Evolutionary conservation across 2,329 filamentous ascomycete species (phyloP), one percentile per base, ranked within the genome.

Genomic region (Diaporthe sp.): DNA sequence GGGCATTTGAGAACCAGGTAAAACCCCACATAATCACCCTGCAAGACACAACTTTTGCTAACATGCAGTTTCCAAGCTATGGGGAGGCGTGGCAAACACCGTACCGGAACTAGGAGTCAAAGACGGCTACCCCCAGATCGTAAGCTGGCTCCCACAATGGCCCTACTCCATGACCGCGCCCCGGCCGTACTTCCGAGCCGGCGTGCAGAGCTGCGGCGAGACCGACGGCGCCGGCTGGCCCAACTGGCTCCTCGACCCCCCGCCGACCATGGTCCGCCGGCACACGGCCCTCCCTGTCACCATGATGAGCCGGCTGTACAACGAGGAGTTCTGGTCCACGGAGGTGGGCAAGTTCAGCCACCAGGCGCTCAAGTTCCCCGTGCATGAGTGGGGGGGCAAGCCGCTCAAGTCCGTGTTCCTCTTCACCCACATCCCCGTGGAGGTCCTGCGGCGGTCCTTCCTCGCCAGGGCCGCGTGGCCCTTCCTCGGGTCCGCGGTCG

Each of bases 1-100:
- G 39, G 25, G 50, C 35, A 12, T 70, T 56, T 17, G 66, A 70
- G 4, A 70, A 56, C 3, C 50, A 70, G 51, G 66, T 70, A 44
- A 10, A 5, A 6, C 5, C 1, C 15, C 9, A 13, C n/a, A n/a
- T n/a, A 22, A 32, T 37, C 25, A n/a, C 22, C 19, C 22, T 37
- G 5, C 25, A n/a, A 25, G 13, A 15, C 22, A 63, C 10, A 4
- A n/a, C 9, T 27, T 51, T 30, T 17, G 25, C 63, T 68, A 37
- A 68, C 30, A 22, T 8, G 39, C 10, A 22, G 27, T 3, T 7
- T 6, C 27, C 19, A 55, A 70, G 51, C 22, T 70, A 32, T 70
- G 50, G 51, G 66, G 66, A 44, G 66, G 51, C 7, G 22, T 39
- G 10, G 4, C 39, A 3, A 30, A 32, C 15, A 22, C 51, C 35